These are phyloP conservation scores for Lodderomyces metapsilosis DNA, from an alignment of 1,139 yeast species.

Conservation along the genomic window DNA sequence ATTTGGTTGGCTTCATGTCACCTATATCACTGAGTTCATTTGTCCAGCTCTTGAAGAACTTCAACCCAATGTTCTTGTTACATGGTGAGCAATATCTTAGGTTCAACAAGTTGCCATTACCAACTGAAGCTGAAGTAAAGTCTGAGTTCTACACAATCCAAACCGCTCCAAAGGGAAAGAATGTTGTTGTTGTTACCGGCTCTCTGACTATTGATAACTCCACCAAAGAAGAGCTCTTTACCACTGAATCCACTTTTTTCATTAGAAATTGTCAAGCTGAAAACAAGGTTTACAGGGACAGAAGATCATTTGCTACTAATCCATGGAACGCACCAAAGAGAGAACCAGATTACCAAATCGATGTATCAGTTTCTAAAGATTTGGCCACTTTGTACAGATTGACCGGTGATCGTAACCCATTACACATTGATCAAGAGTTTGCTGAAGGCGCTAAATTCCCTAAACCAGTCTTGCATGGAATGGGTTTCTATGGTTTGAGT, in stretches of 20 bases:
- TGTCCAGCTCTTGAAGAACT: constrained; percentile 65
- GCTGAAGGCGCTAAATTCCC: constrained; percentile 89
- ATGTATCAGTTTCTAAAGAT: constrained; percentile 62
- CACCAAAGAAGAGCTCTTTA: constrained; percentile 70
- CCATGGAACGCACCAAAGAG: constrained; percentile 65
- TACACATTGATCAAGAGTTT: constrained; percentile 89
- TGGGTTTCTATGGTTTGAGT: constrained; percentile 82
- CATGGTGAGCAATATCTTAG: constrained; percentile 96
- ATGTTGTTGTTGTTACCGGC: constrained; percentile 78
- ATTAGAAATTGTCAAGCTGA: constrained; percentile 80
- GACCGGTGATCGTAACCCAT: constrained; percentile 92
- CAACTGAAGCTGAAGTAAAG: constrained; percentile 62
- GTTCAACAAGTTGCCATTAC: constrained; percentile 75
- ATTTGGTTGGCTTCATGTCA: constrained; percentile 65
- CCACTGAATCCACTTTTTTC: constrained; percentile 84
- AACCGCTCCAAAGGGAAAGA: constrained; percentile 83
- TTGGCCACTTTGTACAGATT: constrained; percentile 90
- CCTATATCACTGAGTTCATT: constrained; percentile 52
- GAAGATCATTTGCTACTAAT: constrained; percentile 60
- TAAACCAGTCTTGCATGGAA: constrained; percentile 88
- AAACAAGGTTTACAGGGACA: constrained; percentile 46
- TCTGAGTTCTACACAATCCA: constrained; percentile 70
- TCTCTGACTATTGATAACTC: constrained; percentile 65
- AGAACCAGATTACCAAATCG: constrained; percentile 64
- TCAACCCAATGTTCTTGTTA: constrained; percentile 83